Evolutionary conservation across 305 asterid genomes (phyloP), one percentile per base, ranked within the genome.

Genomic region (Rubia peregrina): DNA sequence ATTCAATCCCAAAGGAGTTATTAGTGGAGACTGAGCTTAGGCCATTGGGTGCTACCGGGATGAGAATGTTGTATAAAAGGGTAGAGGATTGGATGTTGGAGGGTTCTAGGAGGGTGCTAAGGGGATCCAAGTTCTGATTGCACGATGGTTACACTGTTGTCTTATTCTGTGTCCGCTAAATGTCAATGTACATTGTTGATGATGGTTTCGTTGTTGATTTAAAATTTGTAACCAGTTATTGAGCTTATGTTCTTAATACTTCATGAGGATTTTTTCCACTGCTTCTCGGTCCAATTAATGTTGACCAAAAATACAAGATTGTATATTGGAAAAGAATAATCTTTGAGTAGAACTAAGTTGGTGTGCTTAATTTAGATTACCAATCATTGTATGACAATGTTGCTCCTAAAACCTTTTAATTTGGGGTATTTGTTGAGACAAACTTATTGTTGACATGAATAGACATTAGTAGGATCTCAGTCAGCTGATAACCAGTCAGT

Each of bases 41-140:
- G 73, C 78, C 91, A 73, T 85, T 91, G 98, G 97, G 96, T 3
- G 91, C 97, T 10, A 96, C 96, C 0, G 97, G 98, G 61, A 80
- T 91, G 97, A 87, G 98, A 83, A 78, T 91, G 88, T 74, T 91
- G 87, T 76, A 78, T 57, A 78, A 71, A 61, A 81, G 61, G 57
- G 96, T 82, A 61, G 96, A 88, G 42, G 91, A 79, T 69, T 82
- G 77, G 85, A 88, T 94, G 70, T 86, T 94, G 85, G 78, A 87
- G 42, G 92, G 65, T 16, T 94, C 96, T 69, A 67, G 96, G 77
- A 78, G 74, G 78, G 84, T 81, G 44, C 66, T 94, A 80, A 83
- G 83, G 80, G 78, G 75, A 2, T 94, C 98, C 0, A 96, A 89
- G 6, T 94, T 94, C 70, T 77, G 71, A 82, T 94, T 91, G 77